Evolutionary conservation across 768 basidiomycete genomes (phyloP).

Genomic region (Agrocybe praecox): DNA sequence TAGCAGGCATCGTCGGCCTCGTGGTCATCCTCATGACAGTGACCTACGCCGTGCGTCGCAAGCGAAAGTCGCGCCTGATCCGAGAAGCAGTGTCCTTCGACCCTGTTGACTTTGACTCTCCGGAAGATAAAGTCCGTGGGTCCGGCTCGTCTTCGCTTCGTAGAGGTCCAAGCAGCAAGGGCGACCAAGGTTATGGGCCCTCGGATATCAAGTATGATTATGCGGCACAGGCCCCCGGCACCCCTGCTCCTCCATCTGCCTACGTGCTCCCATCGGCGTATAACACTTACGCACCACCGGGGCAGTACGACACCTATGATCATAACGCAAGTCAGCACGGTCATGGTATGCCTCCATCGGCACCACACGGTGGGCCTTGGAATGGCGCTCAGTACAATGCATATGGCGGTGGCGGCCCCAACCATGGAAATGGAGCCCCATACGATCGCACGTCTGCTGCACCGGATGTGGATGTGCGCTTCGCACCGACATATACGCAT

Average conservation of each 20-base stretch:
- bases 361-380: neutral
- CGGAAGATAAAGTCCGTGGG: neutral
- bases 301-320: neutral
- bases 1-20: slow-evolving; percentile 51
- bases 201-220: neutral
- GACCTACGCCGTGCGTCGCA: slow-evolving; percentile 53
- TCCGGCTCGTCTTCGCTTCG: neutral
- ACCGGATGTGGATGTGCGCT: neutral
- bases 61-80: slow-evolving; percentile 40
- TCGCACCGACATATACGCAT: neutral
- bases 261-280: neutral
- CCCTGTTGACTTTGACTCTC: slow-evolving; percentile 29
- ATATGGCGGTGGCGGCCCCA: neutral
- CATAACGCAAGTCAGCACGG: neutral
- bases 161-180: neutral
- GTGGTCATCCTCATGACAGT: slow-evolving; percentile 43
- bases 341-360: too few relatives aligned
- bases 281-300: neutral
- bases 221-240: neutral
- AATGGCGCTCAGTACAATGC: neutral
- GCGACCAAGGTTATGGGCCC: neutral
- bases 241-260: neutral
- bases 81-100: slow-evolving; percentile 58
- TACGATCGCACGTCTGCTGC: neutral
- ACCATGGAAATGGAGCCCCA: too few relatives aligned